Percentiles rank a stretch among this genome's conserved stretches.
Evolutionary conservation across 2,329 filamentous ascomycete genomes (phyloP).

Genomic region (Microascus cirrosus): DNA sequence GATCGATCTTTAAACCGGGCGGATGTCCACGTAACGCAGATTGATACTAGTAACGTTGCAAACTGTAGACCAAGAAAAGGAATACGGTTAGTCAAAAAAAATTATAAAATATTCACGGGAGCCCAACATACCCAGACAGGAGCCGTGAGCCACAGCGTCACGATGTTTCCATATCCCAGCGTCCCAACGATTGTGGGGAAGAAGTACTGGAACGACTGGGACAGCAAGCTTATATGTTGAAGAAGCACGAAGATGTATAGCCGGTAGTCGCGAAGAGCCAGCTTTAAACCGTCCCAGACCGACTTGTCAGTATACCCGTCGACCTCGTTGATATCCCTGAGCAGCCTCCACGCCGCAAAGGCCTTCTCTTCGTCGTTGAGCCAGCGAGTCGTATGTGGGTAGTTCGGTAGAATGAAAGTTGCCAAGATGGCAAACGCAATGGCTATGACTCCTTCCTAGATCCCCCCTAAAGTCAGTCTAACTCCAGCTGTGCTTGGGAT

Average conservation of each 20-base stretch:
- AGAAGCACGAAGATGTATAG: constrained; percentile 43
- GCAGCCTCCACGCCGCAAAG: constrained; percentile 41
- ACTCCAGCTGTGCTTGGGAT: constrained; percentile 27
- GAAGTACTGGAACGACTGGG: constrained; percentile 52
- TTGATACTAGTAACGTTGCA: constrained; percentile 33
- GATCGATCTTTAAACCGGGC: constrained; percentile 43
- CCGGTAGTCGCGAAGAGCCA: constrained; percentile 35
- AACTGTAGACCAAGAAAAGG: not conserved
- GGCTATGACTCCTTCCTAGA: constrained; percentile 34
- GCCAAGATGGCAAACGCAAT: constrained; percentile 20
- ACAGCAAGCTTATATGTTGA: constrained; percentile 38
- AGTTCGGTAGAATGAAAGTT: constrained; percentile 35
- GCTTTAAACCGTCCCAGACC: constrained; percentile 31
- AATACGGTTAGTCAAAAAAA: no score
- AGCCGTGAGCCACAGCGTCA: constrained; percentile 45
- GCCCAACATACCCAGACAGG: constrained; percentile 36
- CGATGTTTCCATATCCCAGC: constrained; percentile 42
- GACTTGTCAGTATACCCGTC: constrained; percentile 14
- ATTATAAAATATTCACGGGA: not conserved
- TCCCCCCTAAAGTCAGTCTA: constrained; percentile 75
- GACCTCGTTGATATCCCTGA: constrained; percentile 37
- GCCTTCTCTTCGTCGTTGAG: constrained; percentile 21
- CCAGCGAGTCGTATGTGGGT: constrained; percentile 25
- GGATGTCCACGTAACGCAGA: constrained; percentile 42
- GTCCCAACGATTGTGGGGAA: constrained; percentile 54